phyloP scores from a whole-genome alignment of 345 rosid genomes.

The Microcos paniculata region DNA sequence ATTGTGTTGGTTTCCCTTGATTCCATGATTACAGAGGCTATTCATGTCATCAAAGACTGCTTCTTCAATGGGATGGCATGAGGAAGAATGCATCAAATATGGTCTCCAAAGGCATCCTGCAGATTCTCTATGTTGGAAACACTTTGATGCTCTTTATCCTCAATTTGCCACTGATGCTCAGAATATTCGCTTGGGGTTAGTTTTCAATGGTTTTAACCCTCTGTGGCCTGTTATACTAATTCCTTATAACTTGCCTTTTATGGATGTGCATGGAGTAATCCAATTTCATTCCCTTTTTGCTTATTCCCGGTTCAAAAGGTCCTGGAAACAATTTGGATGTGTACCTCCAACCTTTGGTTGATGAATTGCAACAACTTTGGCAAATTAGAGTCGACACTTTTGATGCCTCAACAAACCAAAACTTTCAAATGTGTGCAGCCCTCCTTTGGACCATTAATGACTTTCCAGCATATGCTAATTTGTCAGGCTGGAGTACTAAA shows the following conservation, averaged over 20 bases:
- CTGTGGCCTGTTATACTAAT: neutral
- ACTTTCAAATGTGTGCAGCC: too few relatives aligned
- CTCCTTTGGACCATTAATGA: neutral
- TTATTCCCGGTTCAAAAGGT: constrained; percentile 1
- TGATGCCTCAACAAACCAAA: too few relatives aligned
- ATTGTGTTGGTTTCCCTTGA: too few relatives aligned
- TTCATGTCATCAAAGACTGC: too few relatives aligned
- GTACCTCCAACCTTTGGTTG: neutral
- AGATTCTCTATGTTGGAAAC: too few relatives aligned
- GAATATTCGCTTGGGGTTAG: neutral
- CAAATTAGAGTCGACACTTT: neutral
- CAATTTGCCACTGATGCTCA: too few relatives aligned
- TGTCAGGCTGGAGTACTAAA: constrained; percentile 10
- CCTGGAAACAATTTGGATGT: constrained; percentile 8
- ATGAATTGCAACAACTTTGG: constrained; percentile 1
- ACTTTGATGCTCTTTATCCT: too few relatives aligned
- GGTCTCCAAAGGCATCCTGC: too few relatives aligned
- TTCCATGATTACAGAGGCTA: too few relatives aligned
- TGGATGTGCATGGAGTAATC: neutral
- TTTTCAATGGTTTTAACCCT: neutral
- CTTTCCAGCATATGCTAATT: neutral
- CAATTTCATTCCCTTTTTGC: neutral
- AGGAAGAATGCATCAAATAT: too few relatives aligned
- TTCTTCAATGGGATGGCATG: too few relatives aligned
- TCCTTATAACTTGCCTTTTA: neutral